Evolutionary conservation across 495 filamentous ascomycete genomes (phyloP).

Genomic region (Xylaria flabelliformis): DNA sequence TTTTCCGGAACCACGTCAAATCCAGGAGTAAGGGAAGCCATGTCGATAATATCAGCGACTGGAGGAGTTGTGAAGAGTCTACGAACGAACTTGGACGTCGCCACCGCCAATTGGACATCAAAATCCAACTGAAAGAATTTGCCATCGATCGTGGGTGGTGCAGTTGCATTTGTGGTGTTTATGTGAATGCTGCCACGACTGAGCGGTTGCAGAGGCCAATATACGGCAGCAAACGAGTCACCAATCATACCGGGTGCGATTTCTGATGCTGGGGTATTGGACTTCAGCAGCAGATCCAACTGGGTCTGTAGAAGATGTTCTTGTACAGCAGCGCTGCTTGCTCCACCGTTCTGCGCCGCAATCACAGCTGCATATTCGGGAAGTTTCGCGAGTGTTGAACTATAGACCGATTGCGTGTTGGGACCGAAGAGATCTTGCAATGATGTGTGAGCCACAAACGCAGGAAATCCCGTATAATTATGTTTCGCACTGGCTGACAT

Average conservation of each 20-base stretch:
- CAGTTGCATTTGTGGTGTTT: conserved; percentile 26
- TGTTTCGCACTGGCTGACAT: conserved; percentile 14
- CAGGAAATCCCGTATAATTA: conserved; percentile 15
- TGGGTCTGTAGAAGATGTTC: conserved; percentile 16
- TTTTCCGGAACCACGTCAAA: conserved; percentile 24
- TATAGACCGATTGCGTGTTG: conserved; percentile 13
- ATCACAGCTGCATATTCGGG: conserved; percentile 20
- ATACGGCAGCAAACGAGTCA: conserved; percentile 27
- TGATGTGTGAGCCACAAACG: conserved; percentile 18
- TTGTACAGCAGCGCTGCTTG: conserved; percentile 20
- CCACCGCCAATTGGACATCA: conserved; percentile 16
- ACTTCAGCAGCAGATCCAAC: conserved; percentile 22
- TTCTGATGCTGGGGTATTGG: conserved; percentile 18
- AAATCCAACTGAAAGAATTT: conserved; percentile 18
- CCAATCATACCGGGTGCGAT: conserved; percentile 17
- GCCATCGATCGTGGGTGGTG: conserved; percentile 17
- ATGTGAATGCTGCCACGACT: conserved; percentile 63
- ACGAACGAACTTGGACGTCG: conserved; percentile 20
- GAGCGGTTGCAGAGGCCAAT: conserved; percentile 49
- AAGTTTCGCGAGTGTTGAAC: conserved; percentile 17
- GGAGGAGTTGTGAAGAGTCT: conserved; percentile 12
- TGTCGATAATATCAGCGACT: conserved; percentile 15
- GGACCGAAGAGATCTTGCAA: conserved; percentile 15
- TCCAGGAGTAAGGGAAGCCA: conserved; percentile 11
- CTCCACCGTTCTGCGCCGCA: conserved; percentile 18